Evolutionary conservation across 2,329 filamentous ascomycete genomes (phyloP).

Genomic region (Colletotrichum sp.): DNA sequence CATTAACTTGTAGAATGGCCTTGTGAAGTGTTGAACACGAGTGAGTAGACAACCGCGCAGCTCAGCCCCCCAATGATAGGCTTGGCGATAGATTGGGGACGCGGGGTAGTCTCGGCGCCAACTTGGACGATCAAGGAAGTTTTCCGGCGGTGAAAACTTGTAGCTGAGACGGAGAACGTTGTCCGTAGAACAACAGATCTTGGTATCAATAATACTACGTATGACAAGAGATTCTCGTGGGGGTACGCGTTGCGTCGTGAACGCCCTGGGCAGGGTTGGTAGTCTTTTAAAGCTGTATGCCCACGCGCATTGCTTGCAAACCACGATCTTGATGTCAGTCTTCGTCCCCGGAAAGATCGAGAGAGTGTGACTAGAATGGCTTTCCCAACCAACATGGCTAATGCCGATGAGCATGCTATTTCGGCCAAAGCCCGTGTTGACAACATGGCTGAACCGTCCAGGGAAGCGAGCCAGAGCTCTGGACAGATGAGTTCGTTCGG

Average conservation of each 20-base stretch:
- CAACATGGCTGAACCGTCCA: background rate
- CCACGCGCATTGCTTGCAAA: background rate
- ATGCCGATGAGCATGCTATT: background rate
- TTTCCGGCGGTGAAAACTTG: background rate
- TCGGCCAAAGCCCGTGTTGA: background rate
- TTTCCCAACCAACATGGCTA: background rate
- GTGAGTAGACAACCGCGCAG: background rate
- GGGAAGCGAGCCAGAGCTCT: background rate
- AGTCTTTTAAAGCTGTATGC: background rate
- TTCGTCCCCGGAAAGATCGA: background rate
- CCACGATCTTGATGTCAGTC: background rate
- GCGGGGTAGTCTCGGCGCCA: background rate
- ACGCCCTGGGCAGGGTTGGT: background rate
- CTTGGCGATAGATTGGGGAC: background rate
- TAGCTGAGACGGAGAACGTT: background rate
- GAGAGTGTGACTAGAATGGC: background rate
- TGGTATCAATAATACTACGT: background rate
- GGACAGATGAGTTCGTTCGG: background rate
- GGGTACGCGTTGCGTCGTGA: background rate
- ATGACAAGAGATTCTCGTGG: background rate
- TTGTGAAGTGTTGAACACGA: background rate
- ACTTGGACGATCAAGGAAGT: background rate
- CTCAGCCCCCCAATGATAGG: background rate
- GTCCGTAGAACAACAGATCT: background rate
- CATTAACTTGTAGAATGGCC: background rate